A percentile compares a stretch with the other conserved stretches of the same genome.
Evolutionary conservation across 345 rosid species (phyloP).

Genomic region (Melaleuca alternifolia): DNA sequence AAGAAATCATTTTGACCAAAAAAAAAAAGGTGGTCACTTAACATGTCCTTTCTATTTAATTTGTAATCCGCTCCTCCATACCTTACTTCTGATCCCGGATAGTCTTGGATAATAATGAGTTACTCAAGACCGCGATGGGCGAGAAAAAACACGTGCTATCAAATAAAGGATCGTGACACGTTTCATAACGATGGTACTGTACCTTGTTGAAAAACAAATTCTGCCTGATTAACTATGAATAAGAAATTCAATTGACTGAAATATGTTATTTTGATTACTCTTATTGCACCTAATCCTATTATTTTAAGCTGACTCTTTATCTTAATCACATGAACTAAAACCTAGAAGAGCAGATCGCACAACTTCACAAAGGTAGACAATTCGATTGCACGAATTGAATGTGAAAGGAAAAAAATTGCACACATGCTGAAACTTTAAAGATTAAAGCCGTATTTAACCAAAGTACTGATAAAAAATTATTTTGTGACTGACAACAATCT

Average conservation of each 20-base stretch:
- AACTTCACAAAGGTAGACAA: neutral
- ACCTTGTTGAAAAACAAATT: no score
- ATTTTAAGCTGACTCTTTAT: neutral
- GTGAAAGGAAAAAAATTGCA: neutral
- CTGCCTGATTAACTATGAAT: neutral
- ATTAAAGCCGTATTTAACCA: neutral
- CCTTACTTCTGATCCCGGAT: neutral
- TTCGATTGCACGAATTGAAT: neutral
- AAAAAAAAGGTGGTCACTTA: no score
- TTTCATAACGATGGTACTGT: rapidly evolving
- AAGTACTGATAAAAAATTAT: neutral
- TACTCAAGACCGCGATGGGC: neutral
- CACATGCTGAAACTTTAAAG: neutral
- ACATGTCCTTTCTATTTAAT: no score
- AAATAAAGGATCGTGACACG: neutral
- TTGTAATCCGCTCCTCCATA: neutral
- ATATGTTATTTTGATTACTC: rapidly evolving
- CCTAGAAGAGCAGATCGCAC: neutral
- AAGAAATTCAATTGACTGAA: neutral
- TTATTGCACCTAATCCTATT: neutral
- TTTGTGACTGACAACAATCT: neutral
- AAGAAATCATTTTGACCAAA: no score
- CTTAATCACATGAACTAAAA: neutral
- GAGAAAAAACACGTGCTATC: neutral
- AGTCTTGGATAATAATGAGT: neutral